Percentiles rank a stretch among this genome's conserved stretches.
phyloP scores from a whole-genome alignment of 2,329 filamentous ascomycete genomes.

The Alternaria infectoria region DNA sequence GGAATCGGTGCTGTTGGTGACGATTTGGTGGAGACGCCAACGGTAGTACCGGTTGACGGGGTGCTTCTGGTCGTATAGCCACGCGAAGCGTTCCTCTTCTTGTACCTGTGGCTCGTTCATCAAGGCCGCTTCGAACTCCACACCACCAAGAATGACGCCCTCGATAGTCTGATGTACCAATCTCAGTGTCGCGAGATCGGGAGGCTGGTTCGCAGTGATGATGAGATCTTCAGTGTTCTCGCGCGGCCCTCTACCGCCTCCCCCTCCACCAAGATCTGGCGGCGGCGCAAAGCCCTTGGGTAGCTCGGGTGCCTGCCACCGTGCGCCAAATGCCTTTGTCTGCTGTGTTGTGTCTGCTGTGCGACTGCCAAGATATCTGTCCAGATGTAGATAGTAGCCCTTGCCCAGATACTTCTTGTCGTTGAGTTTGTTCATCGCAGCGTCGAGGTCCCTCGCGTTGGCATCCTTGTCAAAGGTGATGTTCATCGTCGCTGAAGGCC shows the following conservation, averaged over 20 bases:
- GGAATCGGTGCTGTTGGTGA: constrained; percentile 60
- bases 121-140: constrained; percentile 87
- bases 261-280: constrained; percentile 34
- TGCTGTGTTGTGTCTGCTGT: constrained; percentile 30
- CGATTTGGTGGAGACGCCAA: constrained; percentile 86
- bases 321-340: constrained; percentile 40
- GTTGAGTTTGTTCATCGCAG: constrained; percentile 40
- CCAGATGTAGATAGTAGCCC: constrained; percentile 44
- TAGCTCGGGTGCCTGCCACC: constrained; percentile 35
- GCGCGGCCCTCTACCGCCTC: constrained; percentile 18
- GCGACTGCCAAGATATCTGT: constrained; percentile 38
- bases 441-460: constrained; percentile 34
- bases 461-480: constrained; percentile 43
- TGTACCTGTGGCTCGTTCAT: constrained; percentile 88
- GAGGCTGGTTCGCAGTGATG: constrained; percentile 68
- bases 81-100: constrained; percentile 87
- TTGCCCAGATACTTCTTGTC: constrained; percentile 44
- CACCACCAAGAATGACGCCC: constrained; percentile 76
- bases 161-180: constrained; percentile 91
- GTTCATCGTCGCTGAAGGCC: constrained; percentile 39
- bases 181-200: constrained; percentile 77
- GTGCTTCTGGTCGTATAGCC: constrained; percentile 83
- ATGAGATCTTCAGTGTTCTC: constrained; percentile 33
- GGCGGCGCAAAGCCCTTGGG: constrained; percentile 39
- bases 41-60: constrained; percentile 86